Conservation (phyloP, 768 basidiomycete species). For the Phaffia tasmanica region DNA sequence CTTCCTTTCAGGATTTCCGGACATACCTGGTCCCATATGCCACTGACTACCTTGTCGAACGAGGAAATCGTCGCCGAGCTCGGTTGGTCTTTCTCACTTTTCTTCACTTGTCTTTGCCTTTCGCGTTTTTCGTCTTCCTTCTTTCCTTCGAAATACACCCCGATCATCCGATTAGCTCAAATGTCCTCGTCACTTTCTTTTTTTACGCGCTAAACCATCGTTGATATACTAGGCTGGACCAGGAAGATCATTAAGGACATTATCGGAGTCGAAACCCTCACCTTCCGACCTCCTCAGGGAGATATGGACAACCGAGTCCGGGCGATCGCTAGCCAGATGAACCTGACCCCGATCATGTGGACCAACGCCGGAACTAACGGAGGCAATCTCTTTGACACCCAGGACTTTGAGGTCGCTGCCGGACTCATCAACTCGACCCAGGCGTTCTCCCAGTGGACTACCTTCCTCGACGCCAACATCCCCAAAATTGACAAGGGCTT, state of each 20-base stretch:
- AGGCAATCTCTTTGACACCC: slow-evolving; percentile 45
- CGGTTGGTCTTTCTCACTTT: too few relatives aligned
- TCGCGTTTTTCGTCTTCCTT: too few relatives aligned
- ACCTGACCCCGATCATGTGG: slow-evolving; percentile 61
- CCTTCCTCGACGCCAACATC: slow-evolving; percentile 57
- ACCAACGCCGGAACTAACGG: slow-evolving; percentile 46
- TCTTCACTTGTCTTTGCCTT: too few relatives aligned
- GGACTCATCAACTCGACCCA: slow-evolving; percentile 66
- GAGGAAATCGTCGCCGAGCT: slow-evolving; percentile 75
- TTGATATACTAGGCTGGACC: too few relatives aligned
- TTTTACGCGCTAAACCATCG: too few relatives aligned
- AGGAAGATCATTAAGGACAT: slow-evolving; percentile 75
- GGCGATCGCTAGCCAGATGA: slow-evolving; percentile 71
- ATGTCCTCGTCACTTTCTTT: too few relatives aligned
- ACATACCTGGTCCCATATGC: slow-evolving; percentile 47
- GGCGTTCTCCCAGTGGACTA: slow-evolving; percentile 49
- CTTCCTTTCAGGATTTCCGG: too few relatives aligned
- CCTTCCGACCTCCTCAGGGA: slow-evolving; percentile 51
- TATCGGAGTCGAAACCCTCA: slow-evolving; percentile 57
- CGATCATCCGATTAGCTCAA: too few relatives aligned
- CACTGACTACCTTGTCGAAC: slow-evolving; percentile 63
- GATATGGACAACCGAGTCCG: slow-evolving; percentile 69
- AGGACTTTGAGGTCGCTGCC: slow-evolving; percentile 47
- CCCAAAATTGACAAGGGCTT: slow-evolving; percentile 71
- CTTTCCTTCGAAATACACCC: too few relatives aligned